Evolutionary conservation across 129 eudicot genomes (phyloP), one percentile per base, ranked within the genome.

Genomic region (Centella asiatica): DNA sequence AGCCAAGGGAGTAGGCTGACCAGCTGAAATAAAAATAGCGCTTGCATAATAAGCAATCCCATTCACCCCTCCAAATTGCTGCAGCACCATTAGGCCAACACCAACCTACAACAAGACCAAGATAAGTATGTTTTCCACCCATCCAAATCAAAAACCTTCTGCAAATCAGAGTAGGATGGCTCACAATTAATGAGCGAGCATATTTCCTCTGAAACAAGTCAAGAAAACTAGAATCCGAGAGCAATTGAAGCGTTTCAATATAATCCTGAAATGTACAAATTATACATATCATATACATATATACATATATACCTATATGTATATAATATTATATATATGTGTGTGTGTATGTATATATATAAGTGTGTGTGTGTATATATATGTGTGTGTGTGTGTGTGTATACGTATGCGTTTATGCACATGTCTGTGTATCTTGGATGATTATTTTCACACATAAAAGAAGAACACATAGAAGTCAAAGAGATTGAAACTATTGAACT

Each of bases 1-100:
- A 31, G 60, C 4, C 13, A 70, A 64, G 17, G 29, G 58, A 26
- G 15, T 52, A 27, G 22, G 32, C 71, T 72, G 64, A 90, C 97
- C 95, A 59, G 99, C 95, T 66, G 95, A 81, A 57, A 71, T 72
- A 51, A 87, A 92, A 66, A 87, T 87, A 15, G 86, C 76, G 60
- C 73, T 80, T 17, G 90, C 96, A 70, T 92, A 92, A 65, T 72
- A 92, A 19, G 87, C 81, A 51, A 87, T 84, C 6, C 83, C 99
- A 55, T 79, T 87, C 44, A 85, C 82, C 44, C 99, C 99, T 66
- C 95, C 92, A 69, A 87, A 82, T 80, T 88, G 95, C 62, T 81
- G 96, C 68, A 92, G 63, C 59, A 79, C 83, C 96, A 92, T 92
- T 54, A 92, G 78, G 42, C 99, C 95, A 37, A 86, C 85, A 54